Evolutionary conservation across 2,329 filamentous ascomycete genomes (phyloP).

Genomic region (Aureobasidium sp.): DNA sequence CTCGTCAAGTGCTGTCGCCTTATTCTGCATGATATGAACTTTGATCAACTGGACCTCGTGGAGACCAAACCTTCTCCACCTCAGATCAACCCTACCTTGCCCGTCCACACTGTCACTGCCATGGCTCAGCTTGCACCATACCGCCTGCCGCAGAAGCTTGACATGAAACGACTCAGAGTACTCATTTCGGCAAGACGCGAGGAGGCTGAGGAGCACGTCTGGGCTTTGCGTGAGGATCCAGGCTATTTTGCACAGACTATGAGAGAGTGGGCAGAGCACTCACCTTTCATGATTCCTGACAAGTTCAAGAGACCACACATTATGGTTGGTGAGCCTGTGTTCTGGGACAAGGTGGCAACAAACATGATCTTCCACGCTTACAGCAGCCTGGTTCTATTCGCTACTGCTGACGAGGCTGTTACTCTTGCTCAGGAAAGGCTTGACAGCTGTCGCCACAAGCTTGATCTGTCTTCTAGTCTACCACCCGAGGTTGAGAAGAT

Average conservation of each 20-base stretch:
- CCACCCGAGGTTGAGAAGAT: not conserved
- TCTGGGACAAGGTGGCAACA: conserved; percentile 18
- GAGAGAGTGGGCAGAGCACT: conserved; percentile 42
- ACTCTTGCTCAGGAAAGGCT: not conserved
- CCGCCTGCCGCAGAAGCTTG: conserved; percentile 39
- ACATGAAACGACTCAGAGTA: conserved; percentile 40
- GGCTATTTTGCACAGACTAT: conserved; percentile 46
- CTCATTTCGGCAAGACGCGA: conserved; percentile 39
- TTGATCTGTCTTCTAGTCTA: not conserved
- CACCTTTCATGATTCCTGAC: conserved; percentile 40
- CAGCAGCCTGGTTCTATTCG: conserved; percentile 18
- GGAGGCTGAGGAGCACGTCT: conserved; percentile 48
- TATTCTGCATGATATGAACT: conserved; percentile 48
- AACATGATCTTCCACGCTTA: conserved; percentile 20
- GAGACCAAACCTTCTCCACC: conserved; percentile 18
- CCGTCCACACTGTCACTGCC: conserved; percentile 16
- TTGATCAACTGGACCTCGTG: conserved; percentile 16
- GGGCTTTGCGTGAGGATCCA: conserved; percentile 52
- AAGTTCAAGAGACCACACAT: conserved; percentile 27
- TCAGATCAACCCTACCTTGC: not conserved
- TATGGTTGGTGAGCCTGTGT: conserved; percentile 9
- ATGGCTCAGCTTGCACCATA: conserved; percentile 47
- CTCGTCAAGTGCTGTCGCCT: conserved; percentile 41
- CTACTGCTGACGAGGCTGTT: not conserved
- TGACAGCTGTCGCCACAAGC: not conserved